Conservation (phyloP, 768 basidiomycete species). For the Rubroboletus satanas region DNA sequence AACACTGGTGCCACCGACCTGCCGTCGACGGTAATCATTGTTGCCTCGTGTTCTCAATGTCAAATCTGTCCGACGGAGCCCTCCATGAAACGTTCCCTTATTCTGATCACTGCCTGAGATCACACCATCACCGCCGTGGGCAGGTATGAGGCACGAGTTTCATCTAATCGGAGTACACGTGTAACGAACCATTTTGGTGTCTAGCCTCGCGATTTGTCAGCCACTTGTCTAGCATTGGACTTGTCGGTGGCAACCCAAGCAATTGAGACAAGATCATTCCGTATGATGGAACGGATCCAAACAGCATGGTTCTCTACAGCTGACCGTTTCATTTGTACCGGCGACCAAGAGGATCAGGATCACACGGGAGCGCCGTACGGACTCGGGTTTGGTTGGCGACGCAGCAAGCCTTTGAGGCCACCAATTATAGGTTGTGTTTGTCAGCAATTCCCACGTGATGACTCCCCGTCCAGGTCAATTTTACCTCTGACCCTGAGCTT, state of each 20-base stretch:
- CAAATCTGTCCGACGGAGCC: conserved; percentile 15
- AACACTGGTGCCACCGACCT: conserved; percentile 6
- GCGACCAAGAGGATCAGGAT: conserved; percentile 18
- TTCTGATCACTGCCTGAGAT: conserved; percentile 3
- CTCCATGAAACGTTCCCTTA: conserved; percentile 11
- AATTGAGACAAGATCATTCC: neutral
- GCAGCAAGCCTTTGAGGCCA: conserved; percentile 10
- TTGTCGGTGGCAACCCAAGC: neutral
- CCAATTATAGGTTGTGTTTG: conserved; percentile 21
- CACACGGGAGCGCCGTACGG: conserved; percentile 18
- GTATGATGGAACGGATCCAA: conserved; percentile 10
- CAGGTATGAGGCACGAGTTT: conserved; percentile 17
- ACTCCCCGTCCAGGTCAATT: conserved; percentile 17
- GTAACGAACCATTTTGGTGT: conserved; percentile 13
- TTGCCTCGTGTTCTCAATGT: conserved; percentile 29
- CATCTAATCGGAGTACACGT: conserved; percentile 19
- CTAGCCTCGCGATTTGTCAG: conserved; percentile 7
- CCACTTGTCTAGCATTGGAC: neutral
- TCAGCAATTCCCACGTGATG: conserved; percentile 20
- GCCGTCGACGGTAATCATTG: conserved; percentile 8
- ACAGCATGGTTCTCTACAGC: conserved; percentile 14
- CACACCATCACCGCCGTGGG: conserved; percentile 11
- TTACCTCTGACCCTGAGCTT: conserved; percentile 19
- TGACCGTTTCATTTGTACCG: conserved; percentile 9
- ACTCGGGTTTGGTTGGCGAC: conserved; percentile 14